A percentile compares a stretch with the other conserved stretches of the same genome.
These are phyloP conservation scores for Ustilago tritici DNA, from an alignment of 1,284 basidiomycete genomes.

Conservation along the genomic window DNA sequence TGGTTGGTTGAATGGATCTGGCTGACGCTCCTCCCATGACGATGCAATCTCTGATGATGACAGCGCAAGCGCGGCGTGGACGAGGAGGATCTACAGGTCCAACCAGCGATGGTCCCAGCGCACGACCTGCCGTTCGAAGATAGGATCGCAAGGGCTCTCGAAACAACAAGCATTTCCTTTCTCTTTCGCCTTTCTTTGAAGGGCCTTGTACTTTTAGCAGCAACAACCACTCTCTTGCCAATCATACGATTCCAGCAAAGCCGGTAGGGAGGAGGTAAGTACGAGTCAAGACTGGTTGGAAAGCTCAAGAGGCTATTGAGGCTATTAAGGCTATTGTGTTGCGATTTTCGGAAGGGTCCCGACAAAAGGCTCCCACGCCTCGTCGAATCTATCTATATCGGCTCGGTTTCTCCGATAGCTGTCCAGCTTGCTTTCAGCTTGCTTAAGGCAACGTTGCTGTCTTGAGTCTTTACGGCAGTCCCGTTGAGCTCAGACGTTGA, in stretches of 20 bases:
- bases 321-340: not conserved
- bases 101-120: constrained; percentile 8
- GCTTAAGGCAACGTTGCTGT: too few relatives aligned
- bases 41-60: not conserved
- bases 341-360: not conserved
- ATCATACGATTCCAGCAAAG: constrained; percentile 4
- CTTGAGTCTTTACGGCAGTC: not conserved
- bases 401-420: not conserved
- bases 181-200: not conserved
- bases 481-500: not conserved
- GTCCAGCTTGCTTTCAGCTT: not conserved
- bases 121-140: constrained; percentile 40
- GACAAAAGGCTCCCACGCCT: not conserved
- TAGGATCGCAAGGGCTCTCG: constrained; percentile 6
- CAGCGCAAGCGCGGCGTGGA: constrained; percentile 55
- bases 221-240: not conserved
- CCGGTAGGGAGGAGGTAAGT: too few relatives aligned
- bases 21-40: not conserved
- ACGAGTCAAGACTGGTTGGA: too few relatives aligned
- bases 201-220: constrained; percentile 41
- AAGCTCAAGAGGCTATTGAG: too few relatives aligned
- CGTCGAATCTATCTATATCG: not conserved
- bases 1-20: not conserved
- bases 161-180: not conserved
- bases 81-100: constrained; percentile 36